Base-by-base conservation (phyloP, 108 stramenopile species). In the Pseudonitzschia delicatissima region DNA sequence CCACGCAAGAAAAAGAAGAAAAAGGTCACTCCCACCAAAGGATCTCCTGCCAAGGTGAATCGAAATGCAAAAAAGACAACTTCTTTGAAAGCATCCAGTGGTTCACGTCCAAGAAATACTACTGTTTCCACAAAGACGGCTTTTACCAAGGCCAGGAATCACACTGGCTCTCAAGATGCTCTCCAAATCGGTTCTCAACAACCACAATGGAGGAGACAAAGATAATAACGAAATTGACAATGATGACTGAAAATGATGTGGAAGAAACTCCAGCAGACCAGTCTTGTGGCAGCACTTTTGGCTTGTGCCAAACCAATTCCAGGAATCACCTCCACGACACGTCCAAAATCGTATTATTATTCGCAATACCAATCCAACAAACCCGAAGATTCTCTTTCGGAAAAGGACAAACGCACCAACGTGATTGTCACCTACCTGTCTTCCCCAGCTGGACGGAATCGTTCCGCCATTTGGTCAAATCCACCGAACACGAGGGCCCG, bases 281-380 rank as follows among this genome's bases (percentile, higher is more conserved):
- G 69, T 15, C 66, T 88, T 20, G 51, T 85, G 8, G 82, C 84
- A 9, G 78, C 79, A 7, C 42, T 88, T n/a, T 57, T 88, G 18
- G 66, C 66, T 2, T 67, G 60, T 21, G 18, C 73, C 66, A 75
- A 71, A 49, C 62, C 62, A 33, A 78, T 71, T 25, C 71, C 78
- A n/a, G 74, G 64, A 35, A 65, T 61, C 28, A 50, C 63, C 36
- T 64, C 53, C 45, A 63, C 64, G 35, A 29, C 20, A 4, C 60
- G 39, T 12, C 60, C 60, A 9, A 52, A 64, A 47, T 26, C 5
- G 20, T 52, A 31, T 45, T 29, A 33, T 45, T 36, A 25, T 0
- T 15, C n/a, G 8, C 49, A 69, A 62, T 20, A 69, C 32, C 61
- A 48, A 34, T 32, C 55, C 0, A 20, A n/a, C 15, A 67, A 31